Evolutionary conservation across 2,329 filamentous ascomycete genomes (phyloP).

Genomic region (Hypoxylon sp.): DNA sequence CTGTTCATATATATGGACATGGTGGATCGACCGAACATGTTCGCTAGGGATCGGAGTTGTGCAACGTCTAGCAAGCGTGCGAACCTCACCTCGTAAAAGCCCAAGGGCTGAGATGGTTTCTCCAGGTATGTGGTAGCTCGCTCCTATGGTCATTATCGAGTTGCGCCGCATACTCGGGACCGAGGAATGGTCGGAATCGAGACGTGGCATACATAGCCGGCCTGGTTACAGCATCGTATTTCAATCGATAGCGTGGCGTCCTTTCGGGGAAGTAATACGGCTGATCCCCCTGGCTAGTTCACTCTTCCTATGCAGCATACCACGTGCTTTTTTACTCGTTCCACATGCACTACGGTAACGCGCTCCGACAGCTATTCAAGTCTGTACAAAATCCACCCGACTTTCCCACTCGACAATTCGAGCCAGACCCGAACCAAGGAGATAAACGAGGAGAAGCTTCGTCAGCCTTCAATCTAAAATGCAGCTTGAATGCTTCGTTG

Average conservation of each 20-base stretch:
- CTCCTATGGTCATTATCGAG: slow-evolving; percentile 20
- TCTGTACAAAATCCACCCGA: slow-evolving; percentile 13
- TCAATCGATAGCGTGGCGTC: slow-evolving; percentile 22
- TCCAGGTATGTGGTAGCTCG: background rate
- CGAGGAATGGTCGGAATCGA: slow-evolving; percentile 25
- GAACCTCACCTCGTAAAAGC: slow-evolving; percentile 20
- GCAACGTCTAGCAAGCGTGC: slow-evolving; percentile 9
- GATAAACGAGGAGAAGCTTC: background rate
- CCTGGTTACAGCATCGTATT: slow-evolving; percentile 21
- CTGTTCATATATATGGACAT: slow-evolving; percentile 26
- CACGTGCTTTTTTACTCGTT: background rate
- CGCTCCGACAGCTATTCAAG: background rate
- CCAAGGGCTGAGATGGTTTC: slow-evolving; percentile 3
- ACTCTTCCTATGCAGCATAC: slow-evolving; percentile 18
- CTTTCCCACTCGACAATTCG: background rate
- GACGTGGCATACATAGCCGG: background rate
- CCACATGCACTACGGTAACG: slow-evolving; percentile 24
- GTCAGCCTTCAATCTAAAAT: slow-evolving; percentile 9
- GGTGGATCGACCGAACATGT: slow-evolving; percentile 8
- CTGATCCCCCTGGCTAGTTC: slow-evolving; percentile 25
- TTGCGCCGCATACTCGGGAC: slow-evolving; percentile 32
- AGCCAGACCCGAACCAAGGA: slow-evolving; percentile 6
- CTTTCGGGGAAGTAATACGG: slow-evolving; percentile 6
- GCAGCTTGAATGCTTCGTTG: background rate
- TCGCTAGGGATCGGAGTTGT: slow-evolving; percentile 13